phyloP scores from a whole-genome alignment of 345 rosid genomes.

The Aquilaria sinensis region DNA sequence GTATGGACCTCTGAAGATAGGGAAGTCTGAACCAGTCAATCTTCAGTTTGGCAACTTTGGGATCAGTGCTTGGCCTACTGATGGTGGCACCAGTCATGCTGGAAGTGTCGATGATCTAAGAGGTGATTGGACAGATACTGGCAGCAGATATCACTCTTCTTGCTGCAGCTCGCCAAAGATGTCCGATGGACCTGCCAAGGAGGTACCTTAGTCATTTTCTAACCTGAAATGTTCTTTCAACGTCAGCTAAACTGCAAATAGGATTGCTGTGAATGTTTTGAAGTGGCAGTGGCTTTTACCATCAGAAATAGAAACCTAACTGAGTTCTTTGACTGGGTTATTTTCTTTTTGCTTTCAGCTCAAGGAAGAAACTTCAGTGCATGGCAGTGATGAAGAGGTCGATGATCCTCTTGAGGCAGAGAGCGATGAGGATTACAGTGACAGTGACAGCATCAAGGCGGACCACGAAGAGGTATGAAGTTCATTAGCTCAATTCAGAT shows the following conservation, averaged over 20 bases:
- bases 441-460: constrained; percentile 30
- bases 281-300: no score
- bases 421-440: constrained; percentile 75
- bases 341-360: constrained; percentile 33
- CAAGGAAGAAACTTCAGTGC: constrained; percentile 77
- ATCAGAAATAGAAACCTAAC: no score
- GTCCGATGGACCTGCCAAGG: constrained; percentile 77
- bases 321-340: background rate
- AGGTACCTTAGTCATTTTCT: constrained; percentile 32
- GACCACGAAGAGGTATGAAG: constrained; percentile 64
- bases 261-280: no score
- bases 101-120: constrained; percentile 74
- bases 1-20: constrained; percentile 66
- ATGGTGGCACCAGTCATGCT: constrained; percentile 77
- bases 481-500: no score
- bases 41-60: constrained; percentile 90
- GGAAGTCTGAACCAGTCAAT: constrained; percentile 81
- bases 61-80: constrained; percentile 91
- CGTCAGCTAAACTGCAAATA: no score
- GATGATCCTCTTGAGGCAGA: constrained; percentile 71
- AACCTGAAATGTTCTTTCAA: no score
- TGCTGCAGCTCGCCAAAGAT: constrained; percentile 88
- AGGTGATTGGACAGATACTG: constrained; percentile 67
- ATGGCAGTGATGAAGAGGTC: constrained; percentile 90
- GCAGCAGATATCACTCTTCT: constrained; percentile 70